Evolutionary conservation across 108 stramenopile genomes (phyloP).

Genomic region (Skeletonema menzelii): DNA sequence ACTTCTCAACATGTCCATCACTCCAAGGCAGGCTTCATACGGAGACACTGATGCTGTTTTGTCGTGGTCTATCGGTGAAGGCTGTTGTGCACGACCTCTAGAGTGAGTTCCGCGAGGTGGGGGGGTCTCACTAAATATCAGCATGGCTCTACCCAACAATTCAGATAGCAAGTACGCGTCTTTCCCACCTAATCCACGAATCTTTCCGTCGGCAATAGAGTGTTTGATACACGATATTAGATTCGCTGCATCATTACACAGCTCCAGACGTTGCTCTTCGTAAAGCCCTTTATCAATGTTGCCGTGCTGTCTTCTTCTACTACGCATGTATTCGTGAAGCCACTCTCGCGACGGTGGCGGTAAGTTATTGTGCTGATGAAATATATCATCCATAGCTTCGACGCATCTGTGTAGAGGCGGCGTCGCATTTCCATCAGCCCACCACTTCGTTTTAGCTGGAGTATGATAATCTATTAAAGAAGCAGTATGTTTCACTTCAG

Average conservation of each 20-base stretch:
- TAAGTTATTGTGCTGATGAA: constrained; percentile 6
- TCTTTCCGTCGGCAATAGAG: constrained; percentile 27
- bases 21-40: constrained; percentile 42
- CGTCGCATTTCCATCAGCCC: constrained; percentile 3
- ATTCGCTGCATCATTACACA: constrained; percentile 20
- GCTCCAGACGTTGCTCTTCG: neutral
- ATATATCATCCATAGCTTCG: constrained; percentile 24
- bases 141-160: constrained; percentile 26
- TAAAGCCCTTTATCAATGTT: neutral
- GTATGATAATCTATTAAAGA: neutral
- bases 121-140: constrained; percentile 40
- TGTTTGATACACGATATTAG: constrained; percentile 25
- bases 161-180: constrained; percentile 31
- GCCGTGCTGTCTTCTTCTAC: neutral
- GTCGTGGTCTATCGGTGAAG: neutral
- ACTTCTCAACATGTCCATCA: constrained; percentile 39
- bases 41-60: constrained; percentile 4
- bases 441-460: constrained; percentile 4
- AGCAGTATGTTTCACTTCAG: neutral
- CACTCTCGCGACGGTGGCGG: constrained; percentile 32
- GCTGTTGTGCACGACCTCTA: neutral
- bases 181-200: constrained; percentile 31
- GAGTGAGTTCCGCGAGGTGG: constrained; percentile 2
- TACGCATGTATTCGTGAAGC: constrained; percentile 13
- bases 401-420: constrained; percentile 20